Base-by-base conservation (phyloP, 2,329 filamentous ascomycete species). In the Grosmannia clavigera region DNA sequence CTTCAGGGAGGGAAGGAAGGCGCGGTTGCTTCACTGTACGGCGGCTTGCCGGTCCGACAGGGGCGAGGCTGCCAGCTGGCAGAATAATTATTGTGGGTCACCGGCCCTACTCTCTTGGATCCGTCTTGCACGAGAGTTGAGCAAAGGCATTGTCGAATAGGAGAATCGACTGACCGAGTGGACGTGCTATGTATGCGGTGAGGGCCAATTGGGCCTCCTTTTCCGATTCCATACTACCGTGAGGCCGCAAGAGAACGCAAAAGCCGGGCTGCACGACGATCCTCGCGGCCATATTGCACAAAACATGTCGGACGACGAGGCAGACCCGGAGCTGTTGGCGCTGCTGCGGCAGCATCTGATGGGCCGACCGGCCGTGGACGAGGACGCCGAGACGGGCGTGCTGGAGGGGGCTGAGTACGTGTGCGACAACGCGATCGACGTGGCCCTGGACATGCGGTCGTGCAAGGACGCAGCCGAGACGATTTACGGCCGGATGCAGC, bases 351-450 rank as follows among this genome's bases (percentile, higher is more conserved):
- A 94, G 71, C 89, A 91, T 64, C 79, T 95, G 53, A 74, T 87
- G 58, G 82, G 84, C 59, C 81, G 81, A 60, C 74, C 78, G 25
- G 72, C 75, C 31, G 68, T 82, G 58, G 72, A 79, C 55, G 74
- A 81, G 25, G 80, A 85, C 27, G 81, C 87, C 25, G 88, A 92
- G 67, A 95, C 89, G 6, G 88, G 86, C 57, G 91, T 97, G 50
- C 81, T 97, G 5, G 79, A 89, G 64, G 82, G 85, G 63, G 92
- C 92, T 53, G 85, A 95, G 72, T 89, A 87, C 74, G 86, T 97
- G 68, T 95, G 88, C 74, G 85, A 96, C 75, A 94, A 96, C 73
- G 83, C 90, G 64, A 91, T 96, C 70, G 94, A 99, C 70, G 90
- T 99, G 40, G 89, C 90, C 12, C 77, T 99, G 52, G 88, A 92